Percentiles rank a stretch among this genome's conserved stretches.
These are phyloP conservation scores for Dendrostoma leiphaemia DNA, from an alignment of 2,329 filamentous ascomycete species.

Conservation along the genomic window DNA sequence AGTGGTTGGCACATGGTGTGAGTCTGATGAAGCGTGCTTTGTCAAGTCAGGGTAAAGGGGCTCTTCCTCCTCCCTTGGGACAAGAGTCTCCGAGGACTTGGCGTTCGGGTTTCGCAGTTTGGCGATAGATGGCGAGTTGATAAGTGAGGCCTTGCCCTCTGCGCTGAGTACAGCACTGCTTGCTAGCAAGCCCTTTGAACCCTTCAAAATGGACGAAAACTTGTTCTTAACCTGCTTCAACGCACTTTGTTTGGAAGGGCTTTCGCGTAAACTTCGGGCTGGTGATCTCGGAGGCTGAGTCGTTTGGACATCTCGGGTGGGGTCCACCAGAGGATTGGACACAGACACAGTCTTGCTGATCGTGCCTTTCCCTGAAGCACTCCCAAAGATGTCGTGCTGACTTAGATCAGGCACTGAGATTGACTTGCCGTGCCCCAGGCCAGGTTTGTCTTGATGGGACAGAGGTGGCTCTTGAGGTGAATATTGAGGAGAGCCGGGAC, in stretches of 20 bases:
- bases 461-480: conserved; percentile 32
- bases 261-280: conserved; percentile 61
- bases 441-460: conserved; percentile 23
- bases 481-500: neutral
- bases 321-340: conserved; percentile 52
- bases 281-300: conserved; percentile 51
- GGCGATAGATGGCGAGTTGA: conserved; percentile 49
- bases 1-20: conserved; percentile 28
- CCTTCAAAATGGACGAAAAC: conserved; percentile 85
- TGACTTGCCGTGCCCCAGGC: conserved; percentile 57
- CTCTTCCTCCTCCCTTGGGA: conserved; percentile 29
- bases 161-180: conserved; percentile 67
- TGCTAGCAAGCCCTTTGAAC: conserved; percentile 80
- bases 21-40: conserved; percentile 31
- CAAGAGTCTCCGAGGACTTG: conserved; percentile 49
- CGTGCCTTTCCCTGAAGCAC: conserved; percentile 25
- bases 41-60: conserved; percentile 46
- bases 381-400: conserved; percentile 20
- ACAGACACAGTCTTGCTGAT: conserved; percentile 62
- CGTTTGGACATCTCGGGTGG: conserved; percentile 39
- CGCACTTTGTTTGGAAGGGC: conserved; percentile 44
- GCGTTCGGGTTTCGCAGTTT: conserved; percentile 42
- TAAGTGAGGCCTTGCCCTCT: conserved; percentile 56
- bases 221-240: conserved; percentile 91
- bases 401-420: conserved; percentile 58